Base-by-base conservation (phyloP, 106 monocot genomes). In the Amphibolis antarctica region DNA sequence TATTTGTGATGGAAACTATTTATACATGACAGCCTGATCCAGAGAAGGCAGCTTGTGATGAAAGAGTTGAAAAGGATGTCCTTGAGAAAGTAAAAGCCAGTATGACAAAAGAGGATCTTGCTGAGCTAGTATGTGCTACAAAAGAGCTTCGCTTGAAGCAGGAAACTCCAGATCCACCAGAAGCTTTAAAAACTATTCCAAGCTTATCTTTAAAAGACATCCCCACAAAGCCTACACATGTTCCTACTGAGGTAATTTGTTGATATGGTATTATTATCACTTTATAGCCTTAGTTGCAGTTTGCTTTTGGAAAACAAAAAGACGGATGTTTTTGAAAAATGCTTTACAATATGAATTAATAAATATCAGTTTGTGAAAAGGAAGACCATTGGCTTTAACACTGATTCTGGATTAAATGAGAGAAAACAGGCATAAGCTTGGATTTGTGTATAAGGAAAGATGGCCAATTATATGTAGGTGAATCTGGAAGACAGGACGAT, bases 111-210 rank as follows among this genome's bases (percentile, higher is more conserved):
- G 96, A 91, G 63, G 96, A 98, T 73, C 91, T 98, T 72, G 86
- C 87, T 53, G 87, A 90, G 68, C 72, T 98, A 49, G 86, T 91
- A 43, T 74, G 81, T 63, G 83, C 82, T 31, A 98, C 96, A 43
- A 69, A 87, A 49, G 96, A 98, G 55, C 79, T 98, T 9, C 83
- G 91, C 19, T 70, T 87, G 46, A 98, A 91, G 62, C 96, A 98
- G 80, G 96, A 98, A 80, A 98, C 96, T 60, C 90, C 96, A 46
- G 96, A 98, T 77, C 80, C 96, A 42, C 96, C 96, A 52, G 96
- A 98, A 87, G 96, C 86, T 76, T 77, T 98, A 55, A 90, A 56
- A 90, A 72, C 77, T 66, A 77, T 98, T 29, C 96, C 96, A 21
- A 87, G 96, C 43, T 78, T 98, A 42, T 98, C 87, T 59, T 69